Conservation (phyloP, 768 basidiomycete species). For the Guyanaporus albipodus region DNA sequence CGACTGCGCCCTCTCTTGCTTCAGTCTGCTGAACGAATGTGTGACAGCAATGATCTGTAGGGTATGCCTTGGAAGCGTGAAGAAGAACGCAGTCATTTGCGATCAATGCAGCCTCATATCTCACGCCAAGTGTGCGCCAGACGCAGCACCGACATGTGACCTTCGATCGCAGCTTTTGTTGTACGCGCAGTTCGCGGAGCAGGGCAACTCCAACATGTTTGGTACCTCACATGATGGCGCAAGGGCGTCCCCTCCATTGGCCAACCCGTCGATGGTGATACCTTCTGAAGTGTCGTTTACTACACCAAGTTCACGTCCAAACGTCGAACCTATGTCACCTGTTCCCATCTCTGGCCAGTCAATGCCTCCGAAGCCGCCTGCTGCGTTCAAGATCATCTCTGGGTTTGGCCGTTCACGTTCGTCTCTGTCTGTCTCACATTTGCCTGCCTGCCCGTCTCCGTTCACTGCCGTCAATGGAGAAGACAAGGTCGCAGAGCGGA, state of each 20-base stretch:
- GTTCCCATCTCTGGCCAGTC: slow-evolving; percentile 20
- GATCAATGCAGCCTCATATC: slow-evolving; percentile 86
- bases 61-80: slow-evolving; percentile 74
- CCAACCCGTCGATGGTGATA: slow-evolving; percentile 35
- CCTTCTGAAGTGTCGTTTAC: slow-evolving; percentile 56
- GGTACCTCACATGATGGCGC: slow-evolving; percentile 50
- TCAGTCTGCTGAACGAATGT: slow-evolving; percentile 6
- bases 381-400: slow-evolving; percentile 60
- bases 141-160: slow-evolving; percentile 79
- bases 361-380: slow-evolving; percentile 42
- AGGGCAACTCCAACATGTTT: slow-evolving; percentile 54
- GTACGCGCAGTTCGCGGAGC: slow-evolving; percentile 76
- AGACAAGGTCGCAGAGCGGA: slow-evolving; percentile 26
- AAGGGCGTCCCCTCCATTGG: slow-evolving; percentile 2
- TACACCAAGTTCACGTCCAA: slow-evolving; percentile 45
- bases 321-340: slow-evolving; percentile 41
- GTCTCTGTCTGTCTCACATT: slow-evolving; percentile 43
- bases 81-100: slow-evolving; percentile 85
- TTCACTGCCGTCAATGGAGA: slow-evolving; percentile 21
- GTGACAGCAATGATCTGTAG: slow-evolving; percentile 77
- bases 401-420: slow-evolving; percentile 63
- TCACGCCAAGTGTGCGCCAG: slow-evolving; percentile 70
- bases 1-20: slow-evolving; percentile 10
- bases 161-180: slow-evolving; percentile 74
- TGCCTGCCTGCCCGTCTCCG: slow-evolving; percentile 31